Percentiles rank a stretch among this genome's conserved stretches.
Evolutionary conservation across 1,284 basidiomycete genomes (phyloP).

Genomic region (Golubevia sp.): DNA sequence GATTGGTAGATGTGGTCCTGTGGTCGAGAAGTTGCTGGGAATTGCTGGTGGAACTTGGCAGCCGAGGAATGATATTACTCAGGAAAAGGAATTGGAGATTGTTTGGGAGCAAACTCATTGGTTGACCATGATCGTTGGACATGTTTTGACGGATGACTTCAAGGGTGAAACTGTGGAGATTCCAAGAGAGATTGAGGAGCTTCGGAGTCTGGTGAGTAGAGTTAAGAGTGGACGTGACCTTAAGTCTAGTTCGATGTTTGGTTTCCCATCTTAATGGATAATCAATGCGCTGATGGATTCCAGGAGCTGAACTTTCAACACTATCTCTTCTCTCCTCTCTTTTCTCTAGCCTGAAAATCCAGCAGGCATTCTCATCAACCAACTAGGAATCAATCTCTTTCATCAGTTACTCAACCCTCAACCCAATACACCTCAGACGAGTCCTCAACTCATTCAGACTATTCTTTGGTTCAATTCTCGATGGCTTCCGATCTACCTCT

Average conservation of each 20-base stretch:
- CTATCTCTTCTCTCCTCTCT: not conserved
- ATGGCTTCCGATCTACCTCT: constrained; percentile 47
- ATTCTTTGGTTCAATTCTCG: constrained; percentile 45
- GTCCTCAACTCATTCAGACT: constrained; percentile 46
- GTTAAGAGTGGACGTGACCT: too few relatives aligned
- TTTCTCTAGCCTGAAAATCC: constrained; percentile 17
- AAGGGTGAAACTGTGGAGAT: constrained; percentile 34
- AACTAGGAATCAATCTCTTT: constrained; percentile 31
- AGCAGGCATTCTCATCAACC: constrained; percentile 25
- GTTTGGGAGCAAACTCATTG: constrained; percentile 53
- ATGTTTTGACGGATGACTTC: constrained; percentile 38
- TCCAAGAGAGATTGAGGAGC: constrained; percentile 22
- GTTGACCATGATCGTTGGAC: constrained; percentile 39
- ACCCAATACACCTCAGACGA: constrained; percentile 19
- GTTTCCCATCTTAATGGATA: too few relatives aligned
- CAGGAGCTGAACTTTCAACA: too few relatives aligned
- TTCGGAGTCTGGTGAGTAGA: not conserved
- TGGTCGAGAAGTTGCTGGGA: constrained; percentile 2
- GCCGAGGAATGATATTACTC: constrained; percentile 2
- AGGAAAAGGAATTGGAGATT: constrained; percentile 19
- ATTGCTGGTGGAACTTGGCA: not conserved
- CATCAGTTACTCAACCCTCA: constrained; percentile 24
- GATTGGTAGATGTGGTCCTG: constrained; percentile 16
- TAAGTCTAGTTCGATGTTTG: too few relatives aligned
- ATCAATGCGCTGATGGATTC: too few relatives aligned